Base-by-base conservation (phyloP, 257 asterid genomes). In the Sherardia arvensis region DNA sequence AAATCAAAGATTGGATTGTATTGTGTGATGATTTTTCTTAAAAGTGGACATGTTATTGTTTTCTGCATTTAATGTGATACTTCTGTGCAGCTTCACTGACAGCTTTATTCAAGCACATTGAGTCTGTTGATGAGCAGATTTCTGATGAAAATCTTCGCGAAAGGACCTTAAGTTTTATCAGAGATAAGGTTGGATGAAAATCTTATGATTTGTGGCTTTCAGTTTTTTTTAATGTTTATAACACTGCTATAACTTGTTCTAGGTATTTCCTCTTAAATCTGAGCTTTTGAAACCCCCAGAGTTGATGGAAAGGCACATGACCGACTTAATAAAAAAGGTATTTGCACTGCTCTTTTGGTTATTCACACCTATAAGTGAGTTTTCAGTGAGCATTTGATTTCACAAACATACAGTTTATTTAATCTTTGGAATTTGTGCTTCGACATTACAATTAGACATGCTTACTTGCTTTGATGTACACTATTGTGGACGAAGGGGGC, bases 121-220 rank as follows among this genome's bases (percentile, higher is more conserved):
- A 91, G 89, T 81, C 90, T 74, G 82, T 86, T 53, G 98, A 87
- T 56, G 96, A 84, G 80, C 94, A 81, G 74, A 79, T 87, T 66
- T 78, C 86, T 40, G 98, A 91, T 87, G 98, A 91, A 71, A 91
- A 83, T 83, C 84, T 88, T 54, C 96, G 96, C 38, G 98, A 86
- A 78, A 86, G 95, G 72, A 91, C 95, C 73, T 76, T 91, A 60
- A 71, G 76, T 74, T 87, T 91, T 69, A 88, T 91, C 60, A 84
- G 76, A 74, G 98, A 91, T 73, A 91, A 87, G 91, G 98, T 91
- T 64, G 66, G 83, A 57, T 49, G 64, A 62, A 29, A 14, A n/a
- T 53, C 53, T 28, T 51, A 15, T 55, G 59, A 48, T 72, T 74
- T 56, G 38, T 55, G 62, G 45, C 21, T 61, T 7, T 53, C 4